Percentiles rank a stretch among this genome's conserved stretches.
Conservation (phyloP, 2,329 filamentous ascomycete genomes). For the Penicillium sp. region DNA sequence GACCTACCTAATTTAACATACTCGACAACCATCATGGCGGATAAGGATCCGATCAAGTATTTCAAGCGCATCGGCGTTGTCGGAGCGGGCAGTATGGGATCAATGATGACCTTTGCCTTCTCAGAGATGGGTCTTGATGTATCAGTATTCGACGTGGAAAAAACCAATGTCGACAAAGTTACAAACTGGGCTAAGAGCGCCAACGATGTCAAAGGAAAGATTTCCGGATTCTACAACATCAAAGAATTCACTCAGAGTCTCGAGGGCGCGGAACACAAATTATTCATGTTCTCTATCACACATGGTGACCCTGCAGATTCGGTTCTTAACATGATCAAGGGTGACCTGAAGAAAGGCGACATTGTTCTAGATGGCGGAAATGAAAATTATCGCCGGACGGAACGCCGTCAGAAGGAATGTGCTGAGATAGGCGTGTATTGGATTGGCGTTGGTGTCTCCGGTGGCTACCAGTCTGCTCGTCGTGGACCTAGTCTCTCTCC, state of each 20-base stretch:
- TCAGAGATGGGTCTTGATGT: slow-evolving; percentile 40
- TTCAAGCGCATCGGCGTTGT: slow-evolving; percentile 42
- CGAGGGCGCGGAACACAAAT: slow-evolving; percentile 31
- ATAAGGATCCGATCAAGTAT: slow-evolving; percentile 19
- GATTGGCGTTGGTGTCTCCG: slow-evolving; percentile 67
- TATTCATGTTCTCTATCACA: slow-evolving; percentile 44
- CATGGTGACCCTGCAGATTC: slow-evolving; percentile 41
- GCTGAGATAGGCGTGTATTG: slow-evolving; percentile 61
- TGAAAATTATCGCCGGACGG: slow-evolving; percentile 65
- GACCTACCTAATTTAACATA: not conserved
- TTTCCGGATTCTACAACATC: slow-evolving; percentile 36
- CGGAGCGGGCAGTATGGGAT: slow-evolving; percentile 44
- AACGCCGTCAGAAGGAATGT: slow-evolving; percentile 61
- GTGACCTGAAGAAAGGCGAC: slow-evolving; percentile 59
- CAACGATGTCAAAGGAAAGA: slow-evolving; percentile 30
- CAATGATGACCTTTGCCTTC: slow-evolving; percentile 45
- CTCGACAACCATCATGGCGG: slow-evolving; percentile 17
- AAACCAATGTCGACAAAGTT: slow-evolving; percentile 35
- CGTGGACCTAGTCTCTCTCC: slow-evolving; percentile 68
- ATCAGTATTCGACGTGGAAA: slow-evolving; percentile 40
- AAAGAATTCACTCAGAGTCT: slow-evolving; percentile 37
- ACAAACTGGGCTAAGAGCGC: slow-evolving; percentile 23
- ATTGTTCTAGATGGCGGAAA: slow-evolving; percentile 70
- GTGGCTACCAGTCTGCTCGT: slow-evolving; percentile 67
- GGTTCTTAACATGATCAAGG: slow-evolving; percentile 42